A percentile compares a stretch with the other conserved stretches of the same genome.
Conservation (phyloP, 768 basidiomycete species). For the Cystoderma amianthinum region DNA sequence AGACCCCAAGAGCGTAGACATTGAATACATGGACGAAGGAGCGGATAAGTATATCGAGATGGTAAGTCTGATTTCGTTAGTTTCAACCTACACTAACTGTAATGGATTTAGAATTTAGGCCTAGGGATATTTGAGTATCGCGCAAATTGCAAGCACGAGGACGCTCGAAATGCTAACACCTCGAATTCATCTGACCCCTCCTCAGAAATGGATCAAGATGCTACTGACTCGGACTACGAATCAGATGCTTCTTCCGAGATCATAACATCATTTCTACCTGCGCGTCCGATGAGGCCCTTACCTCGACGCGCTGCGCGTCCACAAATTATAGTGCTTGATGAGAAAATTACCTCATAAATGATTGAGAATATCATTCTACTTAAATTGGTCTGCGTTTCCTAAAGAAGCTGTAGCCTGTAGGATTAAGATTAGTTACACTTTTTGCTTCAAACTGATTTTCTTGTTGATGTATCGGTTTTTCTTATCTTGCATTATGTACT, state of each 20-base stretch:
- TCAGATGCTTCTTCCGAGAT: slow-evolving; percentile 28
- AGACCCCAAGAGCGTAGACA: slow-evolving; percentile 58
- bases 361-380: too few relatives aligned
- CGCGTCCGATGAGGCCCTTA: slow-evolving; percentile 38
- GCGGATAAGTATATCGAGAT: slow-evolving; percentile 57
- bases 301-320: slow-evolving; percentile 27
- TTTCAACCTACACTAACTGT: slow-evolving; percentile 5
- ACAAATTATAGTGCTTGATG: slow-evolving; percentile 22
- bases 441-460: too few relatives aligned
- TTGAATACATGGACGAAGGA: slow-evolving; percentile 51
- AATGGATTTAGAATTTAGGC: slow-evolving; percentile 51
- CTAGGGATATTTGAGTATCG: slow-evolving; percentile 53
- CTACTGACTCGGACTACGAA: slow-evolving; percentile 24
- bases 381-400: too few relatives aligned
- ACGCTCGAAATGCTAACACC: slow-evolving; percentile 20
- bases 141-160: slow-evolving; percentile 10
- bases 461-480: too few relatives aligned
- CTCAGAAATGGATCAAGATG: slow-evolving; percentile 11
- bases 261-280: slow-evolving; percentile 31
- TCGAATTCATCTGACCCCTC: slow-evolving; percentile 12
- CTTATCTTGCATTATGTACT: too few relatives aligned
- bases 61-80: slow-evolving; percentile 26
- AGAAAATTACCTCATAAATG: slow-evolving; percentile 2
- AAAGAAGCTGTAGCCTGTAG: too few relatives aligned
- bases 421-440: too few relatives aligned